phyloP scores from a whole-genome alignment of 192 early-diverging fungal genomes.

The Backusella liffmaniae region DNA sequence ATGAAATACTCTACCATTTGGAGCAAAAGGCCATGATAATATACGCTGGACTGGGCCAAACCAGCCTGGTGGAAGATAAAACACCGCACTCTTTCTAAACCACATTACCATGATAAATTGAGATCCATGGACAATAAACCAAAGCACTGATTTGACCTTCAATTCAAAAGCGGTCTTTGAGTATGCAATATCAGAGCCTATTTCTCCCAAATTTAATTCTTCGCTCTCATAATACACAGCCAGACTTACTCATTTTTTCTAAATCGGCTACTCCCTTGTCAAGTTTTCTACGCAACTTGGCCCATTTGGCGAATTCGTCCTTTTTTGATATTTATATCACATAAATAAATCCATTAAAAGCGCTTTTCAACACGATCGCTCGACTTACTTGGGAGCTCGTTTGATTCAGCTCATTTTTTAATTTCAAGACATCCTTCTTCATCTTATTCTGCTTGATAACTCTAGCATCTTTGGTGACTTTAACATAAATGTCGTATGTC shows the following conservation, averaged over 20 bases:
- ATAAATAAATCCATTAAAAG: no score
- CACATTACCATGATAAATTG: slow-evolving; percentile 63
- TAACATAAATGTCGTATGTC: slow-evolving; percentile 55
- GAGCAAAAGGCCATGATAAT: slow-evolving; percentile 71
- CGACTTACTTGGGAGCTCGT: slow-evolving; percentile 66
- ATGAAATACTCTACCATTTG: slow-evolving; percentile 45
- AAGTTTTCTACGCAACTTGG: slow-evolving; percentile 78
- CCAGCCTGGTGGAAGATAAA: slow-evolving; percentile 76
- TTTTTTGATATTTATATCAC: no score
- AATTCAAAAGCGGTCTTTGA: slow-evolving; percentile 75
- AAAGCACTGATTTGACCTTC: slow-evolving; percentile 70
- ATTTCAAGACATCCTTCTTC: slow-evolving; percentile 56
- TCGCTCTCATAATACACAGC: neutral
- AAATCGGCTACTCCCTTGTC: slow-evolving; percentile 72
- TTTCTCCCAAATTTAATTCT: neutral
- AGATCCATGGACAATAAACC: slow-evolving; percentile 59
- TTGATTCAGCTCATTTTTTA: slow-evolving; percentile 61
- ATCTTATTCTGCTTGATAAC: slow-evolving; percentile 58
- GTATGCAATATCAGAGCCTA: slow-evolving; percentile 58
- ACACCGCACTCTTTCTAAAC: slow-evolving; percentile 68
- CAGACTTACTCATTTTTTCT: slow-evolving; percentile 58
- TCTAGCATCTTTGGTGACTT: slow-evolving; percentile 50
- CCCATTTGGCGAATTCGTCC: slow-evolving; percentile 81
- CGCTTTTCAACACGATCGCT: neutral
- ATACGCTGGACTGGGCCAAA: slow-evolving; percentile 72